A percentile compares a stretch with the other conserved stretches of the same genome.
Evolutionary conservation across 148 eudicot genomes (phyloP).

Genomic region (Rhododendron mucronatum): DNA sequence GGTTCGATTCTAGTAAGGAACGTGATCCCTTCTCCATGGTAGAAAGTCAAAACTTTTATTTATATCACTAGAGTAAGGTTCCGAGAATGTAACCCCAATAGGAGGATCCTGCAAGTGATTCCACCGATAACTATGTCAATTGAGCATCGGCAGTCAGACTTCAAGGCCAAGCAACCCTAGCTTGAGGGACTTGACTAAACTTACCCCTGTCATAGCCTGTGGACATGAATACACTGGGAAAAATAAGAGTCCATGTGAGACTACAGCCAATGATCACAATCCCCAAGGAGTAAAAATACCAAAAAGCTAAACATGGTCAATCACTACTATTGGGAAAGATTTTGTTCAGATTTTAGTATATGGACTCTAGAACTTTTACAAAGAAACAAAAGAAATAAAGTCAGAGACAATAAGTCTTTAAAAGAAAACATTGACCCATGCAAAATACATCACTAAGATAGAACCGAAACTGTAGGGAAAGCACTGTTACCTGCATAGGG

Average conservation of each 20-base stretch:
- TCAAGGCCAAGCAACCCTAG: neutral
- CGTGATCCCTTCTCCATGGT: neutral
- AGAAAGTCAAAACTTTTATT: neutral
- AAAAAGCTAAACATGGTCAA: neutral
- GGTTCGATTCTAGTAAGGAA: neutral
- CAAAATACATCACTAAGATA: neutral
- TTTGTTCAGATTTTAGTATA: neutral
- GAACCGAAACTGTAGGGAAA: neutral
- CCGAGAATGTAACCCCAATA: neutral
- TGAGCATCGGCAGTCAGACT: neutral
- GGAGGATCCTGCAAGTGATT: neutral
- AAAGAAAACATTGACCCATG: neutral
- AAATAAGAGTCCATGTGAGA: neutral
- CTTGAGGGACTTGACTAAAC: neutral
- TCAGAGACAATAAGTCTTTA: neutral
- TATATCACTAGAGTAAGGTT: neutral
- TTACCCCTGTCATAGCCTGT: neutral
- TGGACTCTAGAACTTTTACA: neutral
- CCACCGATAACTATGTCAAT: neutral
- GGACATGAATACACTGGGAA: neutral
- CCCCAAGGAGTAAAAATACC: neutral
- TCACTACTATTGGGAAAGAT: neutral
- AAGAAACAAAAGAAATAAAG: neutral
- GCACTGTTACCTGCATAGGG: slow-evolving; percentile 44
- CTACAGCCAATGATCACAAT: neutral